Evolutionary conservation across 495 filamentous ascomycete genomes (phyloP).

Genomic region (Acidomyces sp.): DNA sequence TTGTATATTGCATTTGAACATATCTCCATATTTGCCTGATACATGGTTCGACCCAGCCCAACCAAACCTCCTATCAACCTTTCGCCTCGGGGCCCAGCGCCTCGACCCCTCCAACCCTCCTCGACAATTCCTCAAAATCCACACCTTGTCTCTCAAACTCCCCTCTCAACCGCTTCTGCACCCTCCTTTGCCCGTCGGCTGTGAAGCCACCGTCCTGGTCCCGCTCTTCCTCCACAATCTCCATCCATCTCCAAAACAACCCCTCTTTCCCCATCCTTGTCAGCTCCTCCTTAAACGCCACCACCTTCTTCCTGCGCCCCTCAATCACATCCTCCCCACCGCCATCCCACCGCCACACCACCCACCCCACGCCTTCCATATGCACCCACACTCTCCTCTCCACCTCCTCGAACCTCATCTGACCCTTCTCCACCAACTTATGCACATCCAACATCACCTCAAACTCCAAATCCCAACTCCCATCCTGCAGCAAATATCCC

Average conservation of each 20-base stretch:
- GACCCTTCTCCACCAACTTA: slow-evolving; percentile 46
- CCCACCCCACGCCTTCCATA: slow-evolving; percentile 52
- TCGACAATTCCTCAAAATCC: slow-evolving; percentile 66
- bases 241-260: slow-evolving; percentile 75
- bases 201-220: slow-evolving; percentile 60
- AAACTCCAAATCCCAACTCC: slow-evolving; percentile 74
- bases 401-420: slow-evolving; percentile 44
- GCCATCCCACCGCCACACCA: slow-evolving; percentile 35
- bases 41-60: too few species aligned
- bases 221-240: slow-evolving; percentile 72
- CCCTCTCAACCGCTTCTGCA: slow-evolving; percentile 45
- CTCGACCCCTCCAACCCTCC: slow-evolving; percentile 54
- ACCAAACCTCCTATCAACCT: too few species aligned
- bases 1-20: too few species aligned
- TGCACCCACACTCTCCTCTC: slow-evolving; percentile 52
- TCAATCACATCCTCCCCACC: slow-evolving; percentile 25
- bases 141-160: slow-evolving; percentile 58
- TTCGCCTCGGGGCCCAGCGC: too few species aligned
- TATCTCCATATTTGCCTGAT: too few species aligned
- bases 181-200: slow-evolving; percentile 45
- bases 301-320: slow-evolving; percentile 37
- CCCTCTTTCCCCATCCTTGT: slow-evolving; percentile 63
- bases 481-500: slow-evolving; percentile 64
- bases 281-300: slow-evolving; percentile 59
- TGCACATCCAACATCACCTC: slow-evolving; percentile 56